These are phyloP conservation scores for Aspergillus steynii DNA, from an alignment of 495 filamentous ascomycete genomes.

Conservation along the genomic window DNA sequence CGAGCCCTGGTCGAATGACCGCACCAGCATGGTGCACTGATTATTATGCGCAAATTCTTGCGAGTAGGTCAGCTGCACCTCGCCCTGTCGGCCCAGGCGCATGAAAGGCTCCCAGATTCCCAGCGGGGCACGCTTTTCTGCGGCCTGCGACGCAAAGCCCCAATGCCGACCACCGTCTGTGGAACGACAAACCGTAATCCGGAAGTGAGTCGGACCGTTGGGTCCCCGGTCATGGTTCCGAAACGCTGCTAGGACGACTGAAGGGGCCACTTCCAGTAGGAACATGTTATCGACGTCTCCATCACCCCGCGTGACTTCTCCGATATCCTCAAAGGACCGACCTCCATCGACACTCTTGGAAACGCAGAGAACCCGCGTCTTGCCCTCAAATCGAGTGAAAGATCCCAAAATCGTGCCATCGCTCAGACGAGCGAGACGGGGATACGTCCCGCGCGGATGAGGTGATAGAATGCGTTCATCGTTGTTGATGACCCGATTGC, in stretches of 20 bases:
- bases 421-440: constrained; percentile 37
- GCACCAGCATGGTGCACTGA: constrained; percentile 60
- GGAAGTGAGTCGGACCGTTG: constrained; percentile 48
- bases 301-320: constrained; percentile 37
- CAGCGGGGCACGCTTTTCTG: constrained; percentile 39
- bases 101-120: constrained; percentile 66
- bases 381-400: constrained; percentile 39
- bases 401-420: constrained; percentile 43
- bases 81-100: constrained; percentile 47
- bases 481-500: constrained; percentile 30
- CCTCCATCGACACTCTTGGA: constrained; percentile 40
- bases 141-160: constrained; percentile 56
- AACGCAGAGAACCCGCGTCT: constrained; percentile 32
- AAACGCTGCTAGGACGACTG: constrained; percentile 55
- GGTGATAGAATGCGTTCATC: constrained; percentile 42
- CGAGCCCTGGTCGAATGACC: constrained; percentile 53
- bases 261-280: constrained; percentile 51
- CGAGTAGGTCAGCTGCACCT: constrained; percentile 60
- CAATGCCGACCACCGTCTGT: constrained; percentile 54
- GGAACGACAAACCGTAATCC: constrained; percentile 61
- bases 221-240: constrained; percentile 57
- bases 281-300: constrained; percentile 62
- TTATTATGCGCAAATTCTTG: constrained; percentile 54
- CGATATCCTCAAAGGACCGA: constrained; percentile 33
- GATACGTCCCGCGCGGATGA: constrained; percentile 44